Base-by-base conservation (phyloP, 1,284 basidiomycete genomes). In the Cutaneotrichosporon cyanovorans region DNA sequence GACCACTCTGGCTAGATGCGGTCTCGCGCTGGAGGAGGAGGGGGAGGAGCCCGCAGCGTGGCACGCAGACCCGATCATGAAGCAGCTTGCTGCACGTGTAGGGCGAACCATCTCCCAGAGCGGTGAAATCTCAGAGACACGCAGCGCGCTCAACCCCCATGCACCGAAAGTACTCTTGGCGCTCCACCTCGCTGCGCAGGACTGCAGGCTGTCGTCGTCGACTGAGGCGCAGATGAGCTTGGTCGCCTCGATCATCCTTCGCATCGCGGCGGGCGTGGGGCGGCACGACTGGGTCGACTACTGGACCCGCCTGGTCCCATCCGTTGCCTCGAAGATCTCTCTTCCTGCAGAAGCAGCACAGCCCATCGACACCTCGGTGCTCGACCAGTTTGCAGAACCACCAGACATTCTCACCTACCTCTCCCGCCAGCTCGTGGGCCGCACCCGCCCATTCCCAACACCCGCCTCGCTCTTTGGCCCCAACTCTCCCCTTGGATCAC, bases 251-350 rank as follows among this genome's bases (percentile, higher is more conserved):
- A 56, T 89, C 10, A 76, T 92, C 7, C 79, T 81, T 48, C 74
- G 76, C 1, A 68, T 92, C n/a, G 84, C 85, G 2, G 61, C 75
- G 8, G 68, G 47, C 1, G 22, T 80, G 12, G 78, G 85, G 5
- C 77, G 83, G 21, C 78, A 78, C 0, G 85, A 87, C 60, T 95
- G 89, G 86, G 78, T 80, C 2, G 89, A 93, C 65, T 90, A 89
- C 62, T 88, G 87, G 85, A 82, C 82, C 55, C 77, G 87, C 7
- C 70, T 87, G 22, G 79, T 80, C 58, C 85, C 87, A 1, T 75
- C 77, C 37, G 75, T 76, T 18, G 37, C 37, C 9, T 9, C 18
- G 20, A 21, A 36, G 23, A 12, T 32, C 21, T 15, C n/a, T 20
- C 31, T 39, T 1, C 37, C 12, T 8, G 6, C 40, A 44, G 51